phyloP scores from a whole-genome alignment of 23 red algal species.

The Gracilariopsis chorda region DNA sequence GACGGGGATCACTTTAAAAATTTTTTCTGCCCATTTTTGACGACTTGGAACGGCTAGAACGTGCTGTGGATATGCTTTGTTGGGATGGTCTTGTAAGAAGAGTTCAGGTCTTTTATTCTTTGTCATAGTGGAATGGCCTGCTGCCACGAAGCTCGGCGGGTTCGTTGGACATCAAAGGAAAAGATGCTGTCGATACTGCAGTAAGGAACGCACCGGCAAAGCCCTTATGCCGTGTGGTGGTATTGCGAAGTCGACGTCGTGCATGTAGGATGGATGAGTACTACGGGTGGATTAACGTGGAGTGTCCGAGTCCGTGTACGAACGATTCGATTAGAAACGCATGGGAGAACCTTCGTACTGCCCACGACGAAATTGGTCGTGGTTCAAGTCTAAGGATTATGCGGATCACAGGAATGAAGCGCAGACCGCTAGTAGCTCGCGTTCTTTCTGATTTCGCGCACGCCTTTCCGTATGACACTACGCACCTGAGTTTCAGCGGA shows the following conservation, averaged over 20 bases:
- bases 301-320: not conserved
- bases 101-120: not conserved
- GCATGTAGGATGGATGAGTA: not conserved
- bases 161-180: not conserved
- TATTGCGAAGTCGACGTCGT: no score
- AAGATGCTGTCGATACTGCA: not conserved
- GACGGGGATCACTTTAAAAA: not conserved
- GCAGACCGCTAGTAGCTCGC: not conserved
- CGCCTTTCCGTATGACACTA: not conserved
- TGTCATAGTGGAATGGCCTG: not conserved
- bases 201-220: not conserved
- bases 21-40: not conserved
- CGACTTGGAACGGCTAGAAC: not conserved
- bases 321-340: not conserved
- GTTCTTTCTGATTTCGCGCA: not conserved
- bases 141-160: not conserved
- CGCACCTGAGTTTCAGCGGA: not conserved
- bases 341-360: no score
- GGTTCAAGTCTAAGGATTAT: no score
- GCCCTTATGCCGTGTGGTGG: not conserved
- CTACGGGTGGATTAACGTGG: not conserved
- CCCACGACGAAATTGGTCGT: no score
- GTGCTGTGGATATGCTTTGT: not conserved
- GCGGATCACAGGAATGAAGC: no score
- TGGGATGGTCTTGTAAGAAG: not conserved